Percentiles rank a stretch among this genome's conserved stretches.
phyloP scores from a whole-genome alignment of 768 basidiomycete genomes.

The Hydnomerulius pinastri region DNA sequence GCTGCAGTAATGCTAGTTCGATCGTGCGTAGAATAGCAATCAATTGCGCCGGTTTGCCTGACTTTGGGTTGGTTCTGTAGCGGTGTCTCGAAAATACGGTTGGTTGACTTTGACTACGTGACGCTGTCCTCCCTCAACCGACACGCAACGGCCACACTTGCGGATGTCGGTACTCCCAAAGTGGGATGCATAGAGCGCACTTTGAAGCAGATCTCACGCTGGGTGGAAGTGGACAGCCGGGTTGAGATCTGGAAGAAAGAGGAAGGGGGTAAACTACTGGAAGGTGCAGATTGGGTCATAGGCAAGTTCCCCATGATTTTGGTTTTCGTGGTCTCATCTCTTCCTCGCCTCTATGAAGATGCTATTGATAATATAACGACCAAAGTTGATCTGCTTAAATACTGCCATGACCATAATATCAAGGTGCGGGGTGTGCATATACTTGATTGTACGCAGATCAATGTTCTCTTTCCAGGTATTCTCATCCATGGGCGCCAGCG shows the following conservation, averaged over 20 bases:
- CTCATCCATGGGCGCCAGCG: slow-evolving; percentile 95
- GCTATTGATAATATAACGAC: slow-evolving; percentile 98
- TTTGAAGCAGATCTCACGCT: slow-evolving; percentile 74
- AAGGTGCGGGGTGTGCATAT: slow-evolving; percentile 54
- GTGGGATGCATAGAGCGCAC: slow-evolving; percentile 73
- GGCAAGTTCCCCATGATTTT: slow-evolving; percentile 45
- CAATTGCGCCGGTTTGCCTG: neutral
- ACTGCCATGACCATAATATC: slow-evolving; percentile 79
- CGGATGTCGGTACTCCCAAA: slow-evolving; percentile 93
- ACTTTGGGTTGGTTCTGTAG: slow-evolving; percentile 36
- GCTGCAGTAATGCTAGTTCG: slow-evolving; percentile 90
- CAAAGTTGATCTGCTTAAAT: slow-evolving; percentile 90
- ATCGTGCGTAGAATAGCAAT: slow-evolving; percentile 58
- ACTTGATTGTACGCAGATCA: neutral
- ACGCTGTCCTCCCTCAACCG: slow-evolving; percentile 93
- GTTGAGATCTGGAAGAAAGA: slow-evolving; percentile 88
- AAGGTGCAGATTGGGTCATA: slow-evolving; percentile 93
- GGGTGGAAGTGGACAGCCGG: slow-evolving; percentile 83
- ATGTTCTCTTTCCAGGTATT: slow-evolving; percentile 59
- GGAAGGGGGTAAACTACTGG: slow-evolving; percentile 69
- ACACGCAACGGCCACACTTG: slow-evolving; percentile 86
- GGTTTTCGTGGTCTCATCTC: slow-evolving; percentile 6
- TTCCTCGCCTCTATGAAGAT: slow-evolving; percentile 46
- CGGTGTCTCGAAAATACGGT: slow-evolving; percentile 72
- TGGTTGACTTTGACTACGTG: slow-evolving; percentile 96